Percentiles rank a stretch among this genome's conserved stretches.
These are phyloP conservation scores for Plantago coronopus DNA, from an alignment of 305 asterid genomes.

Conservation along the genomic window DNA sequence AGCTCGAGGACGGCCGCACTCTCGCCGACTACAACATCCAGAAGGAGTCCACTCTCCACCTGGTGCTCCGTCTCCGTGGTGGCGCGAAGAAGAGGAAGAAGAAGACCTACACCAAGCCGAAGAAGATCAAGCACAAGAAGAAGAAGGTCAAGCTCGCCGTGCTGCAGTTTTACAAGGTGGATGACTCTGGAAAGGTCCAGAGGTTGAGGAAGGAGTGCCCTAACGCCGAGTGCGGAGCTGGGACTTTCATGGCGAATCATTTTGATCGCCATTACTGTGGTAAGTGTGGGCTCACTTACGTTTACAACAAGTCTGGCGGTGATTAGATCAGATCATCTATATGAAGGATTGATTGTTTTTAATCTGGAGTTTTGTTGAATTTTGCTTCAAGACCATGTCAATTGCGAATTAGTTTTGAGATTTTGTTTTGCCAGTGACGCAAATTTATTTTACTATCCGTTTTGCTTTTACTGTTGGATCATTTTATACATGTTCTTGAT, in stretches of 20 bases:
- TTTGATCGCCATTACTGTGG: slow-evolving; percentile 47
- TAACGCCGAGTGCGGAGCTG: slow-evolving; percentile 43
- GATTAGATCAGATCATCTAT: slow-evolving; percentile 19
- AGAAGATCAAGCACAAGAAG: slow-evolving; percentile 45
- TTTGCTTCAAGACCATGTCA: too few relatives aligned
- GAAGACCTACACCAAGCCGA: slow-evolving; percentile 53
- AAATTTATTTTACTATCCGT: too few relatives aligned
- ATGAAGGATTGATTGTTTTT: too few relatives aligned
- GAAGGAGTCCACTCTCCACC: slow-evolving; percentile 46
- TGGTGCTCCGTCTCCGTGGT: slow-evolving; percentile 45
- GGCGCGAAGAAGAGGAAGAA: slow-evolving; percentile 51
- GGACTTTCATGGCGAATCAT: slow-evolving; percentile 47
- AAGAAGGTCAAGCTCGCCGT: slow-evolving; percentile 44
- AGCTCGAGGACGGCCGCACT: too few relatives aligned
- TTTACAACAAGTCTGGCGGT: slow-evolving; percentile 40
- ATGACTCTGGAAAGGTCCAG: slow-evolving; percentile 47
- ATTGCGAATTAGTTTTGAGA: too few relatives aligned
- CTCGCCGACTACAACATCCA: too few relatives aligned
- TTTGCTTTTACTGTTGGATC: too few relatives aligned
- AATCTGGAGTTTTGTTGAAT: too few relatives aligned
- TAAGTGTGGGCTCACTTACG: slow-evolving; percentile 47
- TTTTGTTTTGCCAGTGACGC: too few relatives aligned
- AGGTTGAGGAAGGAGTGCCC: slow-evolving; percentile 48
- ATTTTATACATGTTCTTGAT: too few relatives aligned
- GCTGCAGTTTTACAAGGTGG: slow-evolving; percentile 44